A percentile compares a stretch with the other conserved stretches of the same genome.
Conservation (phyloP, 768 basidiomycete species). For the Phallus indusiatus region DNA sequence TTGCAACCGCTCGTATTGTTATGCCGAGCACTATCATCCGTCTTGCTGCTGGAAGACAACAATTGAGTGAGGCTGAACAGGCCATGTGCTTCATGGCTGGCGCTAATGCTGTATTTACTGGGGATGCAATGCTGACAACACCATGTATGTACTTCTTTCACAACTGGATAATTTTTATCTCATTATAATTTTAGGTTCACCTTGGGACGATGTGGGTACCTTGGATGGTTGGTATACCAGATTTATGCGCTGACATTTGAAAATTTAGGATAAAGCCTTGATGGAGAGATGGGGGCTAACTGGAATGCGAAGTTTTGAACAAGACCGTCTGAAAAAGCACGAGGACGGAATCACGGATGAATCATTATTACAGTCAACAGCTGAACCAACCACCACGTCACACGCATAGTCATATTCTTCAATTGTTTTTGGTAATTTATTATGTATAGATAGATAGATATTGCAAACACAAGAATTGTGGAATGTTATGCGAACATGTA, state of each 20-base stretch:
- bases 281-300: slow-evolving; percentile 87
- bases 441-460: no score
- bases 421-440: no score
- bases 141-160: slow-evolving; percentile 54
- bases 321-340: slow-evolving; percentile 33
- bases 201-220: slow-evolving; percentile 77
- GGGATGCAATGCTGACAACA: slow-evolving; percentile 94
- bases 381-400: background rate
- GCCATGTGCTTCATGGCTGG: slow-evolving; percentile 99
- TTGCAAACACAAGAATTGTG: background rate
- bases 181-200: slow-evolving; percentile 49
- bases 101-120: slow-evolving; percentile 98
- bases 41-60: slow-evolving; percentile 88
- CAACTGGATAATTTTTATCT: background rate
- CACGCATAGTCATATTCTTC: no score
- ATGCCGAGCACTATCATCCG: slow-evolving; percentile 91
- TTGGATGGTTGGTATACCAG: background rate
- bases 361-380: background rate
- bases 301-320: slow-evolving; percentile 88
- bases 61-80: slow-evolving; percentile 82
- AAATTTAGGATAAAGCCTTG: slow-evolving; percentile 77
- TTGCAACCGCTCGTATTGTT: slow-evolving; percentile 89
- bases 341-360: background rate
- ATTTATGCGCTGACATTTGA: slow-evolving; percentile 6
- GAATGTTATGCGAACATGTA: background rate